phyloP scores from a whole-genome alignment of 2,329 filamentous ascomycete genomes.

The Ceratocystis alfenasii region DNA sequence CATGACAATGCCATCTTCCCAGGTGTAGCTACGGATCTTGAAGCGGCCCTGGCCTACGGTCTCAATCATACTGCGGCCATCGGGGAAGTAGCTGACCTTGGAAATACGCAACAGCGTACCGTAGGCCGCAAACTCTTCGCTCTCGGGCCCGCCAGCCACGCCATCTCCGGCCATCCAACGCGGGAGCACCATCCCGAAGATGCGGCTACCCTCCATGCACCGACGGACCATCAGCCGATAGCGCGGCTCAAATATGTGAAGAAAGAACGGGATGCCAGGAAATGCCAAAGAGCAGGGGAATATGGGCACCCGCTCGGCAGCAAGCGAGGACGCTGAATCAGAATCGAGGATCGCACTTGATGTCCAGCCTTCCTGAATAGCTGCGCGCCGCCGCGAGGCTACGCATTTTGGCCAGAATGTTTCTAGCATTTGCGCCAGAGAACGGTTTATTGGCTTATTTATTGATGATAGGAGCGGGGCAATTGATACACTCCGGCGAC shows the following conservation, averaged over 20 bases:
- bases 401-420: conserved; percentile 59
- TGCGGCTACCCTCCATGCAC: conserved; percentile 57
- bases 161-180: conserved; percentile 37
- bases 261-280: conserved; percentile 69
- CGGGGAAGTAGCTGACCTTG: conserved; percentile 58
- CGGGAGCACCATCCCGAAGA: conserved; percentile 76
- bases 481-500: conserved; percentile 51
- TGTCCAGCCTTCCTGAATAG: conserved; percentile 42
- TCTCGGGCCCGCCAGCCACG: conserved; percentile 25
- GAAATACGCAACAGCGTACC: conserved; percentile 70
- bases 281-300: conserved; percentile 77
- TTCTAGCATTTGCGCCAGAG: conserved; percentile 51
- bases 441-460: conserved; percentile 45
- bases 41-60: conserved; percentile 68
- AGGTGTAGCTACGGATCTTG: conserved; percentile 50
- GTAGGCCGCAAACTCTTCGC: conserved; percentile 50
- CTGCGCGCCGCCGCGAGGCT: conserved; percentile 42
- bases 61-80: conserved; percentile 73
- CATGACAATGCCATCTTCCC: conserved; percentile 65
- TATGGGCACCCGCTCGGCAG: conserved; percentile 41
- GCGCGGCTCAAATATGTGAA: conserved; percentile 86
- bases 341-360: conserved; percentile 35
- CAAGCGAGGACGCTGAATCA: conserved; percentile 36
- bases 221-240: conserved; percentile 83
- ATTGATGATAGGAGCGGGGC: conserved; percentile 34